Evolutionary conservation across 2,329 filamentous ascomycete species (phyloP).

Genomic region (Colletotrichum tropicicola): DNA sequence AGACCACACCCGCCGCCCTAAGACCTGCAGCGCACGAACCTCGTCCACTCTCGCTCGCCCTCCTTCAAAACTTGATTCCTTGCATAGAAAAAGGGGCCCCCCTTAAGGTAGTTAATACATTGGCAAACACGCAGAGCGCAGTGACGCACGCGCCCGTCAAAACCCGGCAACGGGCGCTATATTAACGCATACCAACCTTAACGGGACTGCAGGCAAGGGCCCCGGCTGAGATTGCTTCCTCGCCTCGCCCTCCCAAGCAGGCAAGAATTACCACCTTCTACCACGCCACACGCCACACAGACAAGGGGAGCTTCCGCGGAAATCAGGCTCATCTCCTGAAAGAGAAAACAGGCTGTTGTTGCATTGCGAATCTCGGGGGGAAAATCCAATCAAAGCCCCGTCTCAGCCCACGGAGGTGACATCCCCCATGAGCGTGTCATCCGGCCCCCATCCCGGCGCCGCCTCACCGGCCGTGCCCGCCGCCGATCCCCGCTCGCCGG

Average conservation of each 20-base stretch:
- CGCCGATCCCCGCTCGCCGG: constrained; percentile 14
- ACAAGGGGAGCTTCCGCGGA: neutral
- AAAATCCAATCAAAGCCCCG: neutral
- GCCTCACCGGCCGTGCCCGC: constrained; percentile 11
- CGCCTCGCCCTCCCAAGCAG: neutral
- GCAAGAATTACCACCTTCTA: neutral
- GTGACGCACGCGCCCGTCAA: neutral
- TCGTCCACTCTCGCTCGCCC: neutral
- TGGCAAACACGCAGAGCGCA: neutral
- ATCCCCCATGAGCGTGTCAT: constrained; percentile 3
- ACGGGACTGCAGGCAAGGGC: constrained; percentile 20
- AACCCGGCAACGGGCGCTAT: constrained; percentile 2
- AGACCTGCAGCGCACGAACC: constrained; percentile 18
- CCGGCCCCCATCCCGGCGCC: constrained; percentile 21
- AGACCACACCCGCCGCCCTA: neutral
- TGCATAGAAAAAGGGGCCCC: constrained; percentile 1
- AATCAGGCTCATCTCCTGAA: neutral
- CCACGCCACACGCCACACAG: neutral
- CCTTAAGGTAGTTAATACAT: neutral
- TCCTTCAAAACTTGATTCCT: neutral
- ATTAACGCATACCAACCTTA: constrained; percentile 21
- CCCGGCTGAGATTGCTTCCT: constrained; percentile 3
- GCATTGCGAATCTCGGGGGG: too few relatives aligned
- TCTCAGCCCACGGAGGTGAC: neutral
- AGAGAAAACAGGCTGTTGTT: neutral